Percentiles rank a stretch among this genome's conserved stretches.
Evolutionary conservation across 305 asterid genomes (phyloP).

Genomic region (Plantago coronopus): DNA sequence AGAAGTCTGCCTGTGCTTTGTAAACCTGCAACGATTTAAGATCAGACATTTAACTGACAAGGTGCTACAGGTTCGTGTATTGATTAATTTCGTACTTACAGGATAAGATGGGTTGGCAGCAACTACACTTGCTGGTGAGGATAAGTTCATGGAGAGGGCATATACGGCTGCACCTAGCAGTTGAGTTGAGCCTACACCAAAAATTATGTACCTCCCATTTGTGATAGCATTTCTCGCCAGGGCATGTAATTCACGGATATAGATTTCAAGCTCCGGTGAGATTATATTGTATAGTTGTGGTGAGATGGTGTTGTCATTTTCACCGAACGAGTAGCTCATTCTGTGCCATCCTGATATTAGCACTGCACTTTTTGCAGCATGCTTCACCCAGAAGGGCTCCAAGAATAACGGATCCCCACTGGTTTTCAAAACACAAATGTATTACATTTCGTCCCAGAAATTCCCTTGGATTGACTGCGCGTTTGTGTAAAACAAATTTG

Average conservation of each 20-base stretch:
- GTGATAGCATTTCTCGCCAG: constrained; percentile 47
- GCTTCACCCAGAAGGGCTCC: too few species aligned
- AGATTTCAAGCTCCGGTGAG: constrained; percentile 40
- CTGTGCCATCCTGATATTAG: too few species aligned
- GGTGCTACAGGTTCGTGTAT: neutral
- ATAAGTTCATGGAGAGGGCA: constrained; percentile 51
- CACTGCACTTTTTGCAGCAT: too few species aligned
- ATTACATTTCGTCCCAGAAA: too few species aligned
- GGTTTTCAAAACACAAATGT: constrained; percentile 15
- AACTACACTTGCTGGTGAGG: constrained; percentile 49
- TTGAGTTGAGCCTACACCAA: constrained; percentile 69
- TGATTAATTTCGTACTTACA: constrained; percentile 25
- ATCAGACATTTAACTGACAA: neutral
- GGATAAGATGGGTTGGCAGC: constrained; percentile 54
- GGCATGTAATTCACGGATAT: constrained; percentile 40
- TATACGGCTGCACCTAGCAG: constrained; percentile 58
- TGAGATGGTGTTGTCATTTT: neutral
- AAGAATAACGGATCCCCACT: constrained; percentile 61
- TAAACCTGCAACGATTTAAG: constrained; percentile 32
- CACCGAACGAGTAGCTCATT: constrained; percentile 26
- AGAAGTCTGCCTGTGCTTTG: constrained; percentile 45
- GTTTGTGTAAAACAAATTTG: too few species aligned
- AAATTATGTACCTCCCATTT: constrained; percentile 43
- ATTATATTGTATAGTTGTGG: neutral
- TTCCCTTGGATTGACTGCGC: too few species aligned